These are phyloP conservation scores for Draba incana DNA, from an alignment of 345 rosid species.

Conservation along the genomic window DNA sequence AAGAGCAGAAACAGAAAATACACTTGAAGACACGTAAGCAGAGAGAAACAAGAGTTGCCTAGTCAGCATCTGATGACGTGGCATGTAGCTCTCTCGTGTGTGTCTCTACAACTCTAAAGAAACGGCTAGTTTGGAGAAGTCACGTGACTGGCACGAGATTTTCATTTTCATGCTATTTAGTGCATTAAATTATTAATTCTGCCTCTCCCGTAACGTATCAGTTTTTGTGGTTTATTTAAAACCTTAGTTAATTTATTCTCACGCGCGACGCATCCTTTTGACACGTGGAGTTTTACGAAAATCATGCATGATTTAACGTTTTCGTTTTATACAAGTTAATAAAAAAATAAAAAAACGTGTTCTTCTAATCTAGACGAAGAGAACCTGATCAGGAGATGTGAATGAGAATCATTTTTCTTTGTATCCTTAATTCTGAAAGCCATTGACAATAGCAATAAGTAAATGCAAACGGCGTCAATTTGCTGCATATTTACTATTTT, in stretches of 20 bases:
- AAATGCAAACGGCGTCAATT: conserved; percentile 27
- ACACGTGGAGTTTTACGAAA: conserved; percentile 22
- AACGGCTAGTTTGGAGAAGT: conserved; percentile 33
- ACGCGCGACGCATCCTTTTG: conserved; percentile 35
- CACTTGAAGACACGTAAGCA: conserved; percentile 27
- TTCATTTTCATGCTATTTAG: conserved; percentile 12
- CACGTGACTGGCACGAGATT: conserved; percentile 38
- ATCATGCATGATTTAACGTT: conserved; percentile 34
- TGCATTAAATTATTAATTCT: background rate
- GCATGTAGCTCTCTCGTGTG: conserved; percentile 3
- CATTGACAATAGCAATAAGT: conserved; percentile 6
- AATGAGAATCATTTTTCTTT: background rate
- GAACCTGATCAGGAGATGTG: conserved; percentile 15
- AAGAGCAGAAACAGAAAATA: conserved; percentile 11
- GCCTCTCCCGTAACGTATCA: conserved; percentile 38
- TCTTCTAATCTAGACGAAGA: conserved; percentile 2
- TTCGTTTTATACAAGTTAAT: conserved; percentile 16
- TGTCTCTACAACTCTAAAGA: conserved; percentile 36
- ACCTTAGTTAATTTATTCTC: background rate
- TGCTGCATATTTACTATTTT: background rate
- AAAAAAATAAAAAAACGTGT: conserved; percentile 24
- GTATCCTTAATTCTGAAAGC: conserved; percentile 1
- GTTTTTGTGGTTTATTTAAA: background rate
- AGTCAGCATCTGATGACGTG: conserved; percentile 36
- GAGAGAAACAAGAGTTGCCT: conserved; percentile 17